Evolutionary conservation across 805 yeast species (phyloP), one percentile per base, ranked within the genome.

Genomic region (Candida sakaeoensis): DNA sequence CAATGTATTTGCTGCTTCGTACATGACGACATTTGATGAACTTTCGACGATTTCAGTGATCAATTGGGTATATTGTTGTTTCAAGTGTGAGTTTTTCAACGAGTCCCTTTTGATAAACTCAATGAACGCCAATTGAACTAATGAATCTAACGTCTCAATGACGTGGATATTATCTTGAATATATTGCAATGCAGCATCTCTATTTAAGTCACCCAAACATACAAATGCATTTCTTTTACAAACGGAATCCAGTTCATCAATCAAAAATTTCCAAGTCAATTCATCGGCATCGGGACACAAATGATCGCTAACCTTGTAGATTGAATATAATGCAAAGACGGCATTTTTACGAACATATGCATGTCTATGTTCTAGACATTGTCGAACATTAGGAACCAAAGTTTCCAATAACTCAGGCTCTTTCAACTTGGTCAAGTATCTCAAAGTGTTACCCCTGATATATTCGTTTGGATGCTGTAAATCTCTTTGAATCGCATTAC

Each of bases 321-420:
- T 86, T 17, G 95, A 80, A 53, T 75, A 78, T 43, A 93, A 79
- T 30, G 98, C 95, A 63, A 91, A 83, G 16, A 88, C 90, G 5
- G 99, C 99, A 59, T 93, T 91, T 63, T 93, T 93, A 60, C 99
- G 82, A 47, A 93, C 99, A 57, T 95, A 93, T 8, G 98, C 95
- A 64, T 93, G 98, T 51, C 99, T 84, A 65, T 93, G 96, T 51
- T 87, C 95, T 52, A 95, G 72, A 68, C 97, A 89, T 43, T 80
- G 79, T 54, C 96, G 79, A 33, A 89, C 90, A 30, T 93, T 82
- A 22, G 98, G 96, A 30, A 93, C 93, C 63, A 93, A 75, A 39
- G 97, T 95, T 65, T 95, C 99, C 58, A 93, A 75, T 48, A 93
- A 75, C 61, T 93, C 99, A 2, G 95, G 84, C 67, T 93, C 98